Evolutionary conservation across 345 rosid species (phyloP), one percentile per base, ranked within the genome.

Genomic region (Populus tremula): DNA sequence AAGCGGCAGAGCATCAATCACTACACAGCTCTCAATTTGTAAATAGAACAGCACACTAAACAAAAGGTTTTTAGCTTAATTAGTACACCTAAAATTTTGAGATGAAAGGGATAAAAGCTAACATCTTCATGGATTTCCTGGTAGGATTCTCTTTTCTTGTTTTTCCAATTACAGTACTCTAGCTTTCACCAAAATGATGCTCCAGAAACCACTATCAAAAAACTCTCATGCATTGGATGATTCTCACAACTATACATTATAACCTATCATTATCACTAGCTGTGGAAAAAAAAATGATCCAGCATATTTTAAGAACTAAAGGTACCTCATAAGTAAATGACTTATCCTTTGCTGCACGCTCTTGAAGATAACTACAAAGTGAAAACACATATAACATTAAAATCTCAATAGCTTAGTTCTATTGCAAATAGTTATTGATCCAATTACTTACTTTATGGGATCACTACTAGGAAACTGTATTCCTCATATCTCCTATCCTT

Each of bases 301-400:
- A 73, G 41, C 38, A 33, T 67, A 81, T 20, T 56, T 36, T n/a
- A 73, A 54, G 49, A 66, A 82, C 35, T 72, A 76, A 79, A 45
- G 56, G 12, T 80, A 94, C 99, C 99, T 96, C 99, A 61, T 87
- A 96, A 77, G 98, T 85, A 90, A 96, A 94, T 70, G 87, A 86
- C 72, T 90, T 89, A 84, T 96, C 97, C 81, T 91, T 88, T 80
- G 88, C 85, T 0, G 91, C 93, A 69, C 97, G 95, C 69, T 83
- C 82, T 80, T 86, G 90, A 79, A 96, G 97, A 84, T 92, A 96
- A 85, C 99, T 96, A 83, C 84, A 92, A 74, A 83, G 67, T 27
- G 65, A 78, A 80, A 77, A 82, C 54, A 74, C 33, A 74, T 36
- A 18, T 23, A 76, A 71, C 50, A 78, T 72, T 71, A 77, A 12